Percentiles rank a stretch among this genome's conserved stretches.
Evolutionary conservation across 805 yeast species (phyloP).

Genomic region (Saccharomycopsis fodiens): DNA sequence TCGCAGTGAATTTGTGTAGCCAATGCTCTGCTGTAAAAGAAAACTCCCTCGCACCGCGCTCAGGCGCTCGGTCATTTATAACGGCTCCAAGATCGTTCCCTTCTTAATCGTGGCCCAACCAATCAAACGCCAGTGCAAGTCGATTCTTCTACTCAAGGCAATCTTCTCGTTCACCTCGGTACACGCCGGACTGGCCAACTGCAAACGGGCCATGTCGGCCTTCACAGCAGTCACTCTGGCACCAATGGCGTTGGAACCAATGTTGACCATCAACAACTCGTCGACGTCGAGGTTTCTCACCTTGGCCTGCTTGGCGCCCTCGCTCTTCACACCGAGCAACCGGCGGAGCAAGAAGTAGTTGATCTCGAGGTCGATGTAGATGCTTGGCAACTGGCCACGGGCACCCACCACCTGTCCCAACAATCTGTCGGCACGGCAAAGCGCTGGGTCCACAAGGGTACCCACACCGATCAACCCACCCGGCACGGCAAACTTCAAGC

Average conservation of each 20-base stretch:
- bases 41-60: no score
- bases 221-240: conserved; percentile 97
- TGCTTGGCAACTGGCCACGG: conserved; percentile 89
- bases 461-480: conserved; percentile 99
- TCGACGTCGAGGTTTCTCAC: conserved; percentile 90
- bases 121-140: conserved; percentile 98
- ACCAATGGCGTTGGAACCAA: conserved; percentile 99
- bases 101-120: conserved; percentile 99
- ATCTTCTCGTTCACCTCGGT: conserved; percentile 97
- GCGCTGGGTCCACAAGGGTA: conserved; percentile 96
- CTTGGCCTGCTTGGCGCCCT: conserved; percentile 93
- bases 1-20: no score
- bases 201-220: conserved; percentile 98
- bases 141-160: conserved; percentile 97
- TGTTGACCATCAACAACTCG: conserved; percentile 97
- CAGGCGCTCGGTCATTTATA: no score
- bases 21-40: no score
- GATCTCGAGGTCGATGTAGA: conserved; percentile 95
- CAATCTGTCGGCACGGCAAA: conserved; percentile 98
- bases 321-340: conserved; percentile 96
- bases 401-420: conserved; percentile 99
- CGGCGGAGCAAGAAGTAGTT: conserved; percentile 95
- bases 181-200: conserved; percentile 96
- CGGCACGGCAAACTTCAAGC: conserved; percentile 97
- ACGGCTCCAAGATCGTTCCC: conserved; percentile 88